Evolutionary conservation across 2,329 filamentous ascomycete species (phyloP).

Genomic region (Claviceps sorghi): DNA sequence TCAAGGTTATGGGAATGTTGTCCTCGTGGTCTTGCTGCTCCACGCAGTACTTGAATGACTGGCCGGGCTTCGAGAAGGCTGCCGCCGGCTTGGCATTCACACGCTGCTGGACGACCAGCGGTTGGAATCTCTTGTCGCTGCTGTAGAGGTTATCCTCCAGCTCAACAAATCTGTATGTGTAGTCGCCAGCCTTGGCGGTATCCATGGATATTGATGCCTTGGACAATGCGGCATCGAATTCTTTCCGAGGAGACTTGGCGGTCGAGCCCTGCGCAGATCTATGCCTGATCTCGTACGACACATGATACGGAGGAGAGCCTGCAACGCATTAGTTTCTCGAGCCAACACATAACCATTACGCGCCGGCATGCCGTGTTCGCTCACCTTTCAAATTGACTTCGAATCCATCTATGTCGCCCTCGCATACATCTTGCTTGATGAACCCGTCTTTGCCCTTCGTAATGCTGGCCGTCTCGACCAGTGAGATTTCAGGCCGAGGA

Average conservation of each 20-base stretch:
- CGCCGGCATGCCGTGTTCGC: constrained; percentile 9
- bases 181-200: constrained; percentile 65
- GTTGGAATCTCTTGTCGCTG: constrained; percentile 50
- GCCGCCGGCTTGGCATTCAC: constrained; percentile 76
- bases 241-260: constrained; percentile 51
- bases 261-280: constrained; percentile 52
- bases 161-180: constrained; percentile 73
- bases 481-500: constrained; percentile 55
- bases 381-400: constrained; percentile 67
- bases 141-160: constrained; percentile 80
- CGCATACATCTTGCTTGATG: constrained; percentile 71
- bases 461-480: constrained; percentile 52
- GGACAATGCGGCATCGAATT: constrained; percentile 62
- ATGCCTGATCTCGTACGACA: constrained; percentile 68
- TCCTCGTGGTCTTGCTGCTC: constrained; percentile 72
- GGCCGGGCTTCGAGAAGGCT: constrained; percentile 69
- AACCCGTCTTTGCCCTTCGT: constrained; percentile 37
- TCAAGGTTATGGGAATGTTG: constrained; percentile 71
- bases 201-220: constrained; percentile 74
- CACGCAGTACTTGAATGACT: constrained; percentile 91
- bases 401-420: constrained; percentile 83
- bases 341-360: constrained; percentile 4
- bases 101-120: constrained; percentile 61
- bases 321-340: constrained; percentile 14
- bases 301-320: constrained; percentile 67